Evolutionary conservation across 179 eudicot species (phyloP).

Genomic region (Vitellaria paradoxa): DNA sequence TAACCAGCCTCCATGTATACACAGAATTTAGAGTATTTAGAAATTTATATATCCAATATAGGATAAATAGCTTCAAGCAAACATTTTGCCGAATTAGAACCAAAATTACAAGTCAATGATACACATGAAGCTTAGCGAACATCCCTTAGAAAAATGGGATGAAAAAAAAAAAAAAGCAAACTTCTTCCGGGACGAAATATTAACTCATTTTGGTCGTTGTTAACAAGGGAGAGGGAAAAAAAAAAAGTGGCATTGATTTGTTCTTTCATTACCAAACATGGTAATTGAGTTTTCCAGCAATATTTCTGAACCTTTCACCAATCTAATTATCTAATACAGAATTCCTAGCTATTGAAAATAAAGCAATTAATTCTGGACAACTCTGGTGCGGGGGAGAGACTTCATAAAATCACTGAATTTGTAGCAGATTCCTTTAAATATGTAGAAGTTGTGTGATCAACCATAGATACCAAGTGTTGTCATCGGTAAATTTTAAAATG

Average conservation of each 20-base stretch:
- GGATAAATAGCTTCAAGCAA: too few relatives aligned
- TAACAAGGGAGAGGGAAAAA: too few relatives aligned
- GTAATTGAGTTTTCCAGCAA: background rate
- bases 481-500: too few relatives aligned
- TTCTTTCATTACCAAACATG: background rate
- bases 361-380: background rate
- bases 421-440: background rate
- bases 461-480: too few relatives aligned
- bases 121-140: background rate
- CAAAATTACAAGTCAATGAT: too few relatives aligned
- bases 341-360: background rate
- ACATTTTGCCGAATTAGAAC: too few relatives aligned
- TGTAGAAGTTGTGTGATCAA: background rate
- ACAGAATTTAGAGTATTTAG: background rate
- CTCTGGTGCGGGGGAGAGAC: background rate
- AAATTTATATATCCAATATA: too few relatives aligned
- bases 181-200: too few relatives aligned
- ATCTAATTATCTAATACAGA: background rate
- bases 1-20: background rate
- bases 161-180: too few relatives aligned
- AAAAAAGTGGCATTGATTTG: too few relatives aligned
- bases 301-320: background rate
- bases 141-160: background rate
- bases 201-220: too few relatives aligned
- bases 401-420: background rate